These are phyloP conservation scores for Pseudonitzschia multiseries DNA, from an alignment of 108 stramenopile species.

Conservation along the genomic window DNA sequence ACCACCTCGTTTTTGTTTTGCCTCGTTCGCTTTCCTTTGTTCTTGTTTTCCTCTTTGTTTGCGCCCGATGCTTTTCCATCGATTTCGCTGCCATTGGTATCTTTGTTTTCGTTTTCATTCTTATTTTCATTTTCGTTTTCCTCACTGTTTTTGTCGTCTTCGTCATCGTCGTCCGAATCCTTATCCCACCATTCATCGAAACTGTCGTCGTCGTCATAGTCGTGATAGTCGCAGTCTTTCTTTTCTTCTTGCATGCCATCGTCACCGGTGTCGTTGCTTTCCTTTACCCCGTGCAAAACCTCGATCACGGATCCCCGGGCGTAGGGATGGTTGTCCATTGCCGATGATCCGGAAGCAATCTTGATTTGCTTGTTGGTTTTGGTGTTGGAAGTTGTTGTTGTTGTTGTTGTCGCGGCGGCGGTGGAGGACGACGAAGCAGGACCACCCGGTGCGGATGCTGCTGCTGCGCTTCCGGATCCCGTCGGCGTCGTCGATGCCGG, in stretches of 20 bases:
- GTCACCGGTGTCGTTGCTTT: constrained; percentile 20
- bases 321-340: constrained; percentile 79
- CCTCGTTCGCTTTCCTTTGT: neutral
- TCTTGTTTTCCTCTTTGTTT: neutral
- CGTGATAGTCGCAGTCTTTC: constrained; percentile 8
- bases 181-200: constrained; percentile 18
- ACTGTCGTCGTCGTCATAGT: constrained; percentile 13
- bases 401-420: neutral
- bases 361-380: constrained; percentile 2
- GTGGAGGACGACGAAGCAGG: too few species aligned
- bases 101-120: constrained; percentile 5
- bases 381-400: neutral
- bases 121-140: constrained; percentile 21
- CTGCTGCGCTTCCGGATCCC: too few species aligned
- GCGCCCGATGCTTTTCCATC: neutral
- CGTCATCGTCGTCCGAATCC: constrained; percentile 23
- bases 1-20: neutral
- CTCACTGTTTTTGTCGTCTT: constrained; percentile 24
- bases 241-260: neutral
- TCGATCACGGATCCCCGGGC: constrained; percentile 85
- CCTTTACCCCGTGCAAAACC: constrained; percentile 59
- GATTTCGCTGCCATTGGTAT: neutral
- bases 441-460: too few species aligned
- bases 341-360: constrained; percentile 4
- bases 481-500: too few species aligned